phyloP scores from a whole-genome alignment of 352 stramenopile genomes.

The Nothophytophthora sp. region DNA sequence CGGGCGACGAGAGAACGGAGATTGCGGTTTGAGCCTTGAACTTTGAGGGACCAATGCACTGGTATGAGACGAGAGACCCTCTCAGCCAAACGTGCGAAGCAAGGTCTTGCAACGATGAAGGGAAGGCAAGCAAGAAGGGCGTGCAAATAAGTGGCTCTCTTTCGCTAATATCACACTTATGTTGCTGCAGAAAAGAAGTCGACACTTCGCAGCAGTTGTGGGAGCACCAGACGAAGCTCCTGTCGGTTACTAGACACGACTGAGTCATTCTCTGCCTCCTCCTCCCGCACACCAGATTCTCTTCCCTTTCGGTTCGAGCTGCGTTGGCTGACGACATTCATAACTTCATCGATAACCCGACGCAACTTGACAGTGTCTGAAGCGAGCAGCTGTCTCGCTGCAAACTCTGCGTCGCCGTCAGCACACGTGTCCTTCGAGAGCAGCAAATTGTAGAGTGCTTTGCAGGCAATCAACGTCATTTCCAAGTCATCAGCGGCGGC shows the following conservation, averaged over 20 bases:
- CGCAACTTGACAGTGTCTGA: slow-evolving; percentile 17
- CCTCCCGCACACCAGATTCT: slow-evolving; percentile 2
- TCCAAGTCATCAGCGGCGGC: slow-evolving; percentile 61
- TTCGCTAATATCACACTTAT: slow-evolving; percentile 21
- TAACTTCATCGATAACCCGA: slow-evolving; percentile 28
- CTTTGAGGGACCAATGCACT: too few species aligned
- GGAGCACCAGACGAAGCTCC: slow-evolving; percentile 46
- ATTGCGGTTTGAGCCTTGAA: slow-evolving; percentile 10
- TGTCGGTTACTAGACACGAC: slow-evolving; percentile 11
- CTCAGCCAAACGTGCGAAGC: too few species aligned
- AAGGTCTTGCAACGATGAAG: too few species aligned
- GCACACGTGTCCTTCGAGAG: slow-evolving; percentile 17
- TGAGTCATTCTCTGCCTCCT: slow-evolving; percentile 8
- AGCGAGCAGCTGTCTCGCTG: neutral
- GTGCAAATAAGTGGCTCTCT: too few species aligned
- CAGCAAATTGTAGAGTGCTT: slow-evolving; percentile 87
- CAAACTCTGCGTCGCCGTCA: neutral
- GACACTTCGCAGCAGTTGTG: slow-evolving; percentile 42
- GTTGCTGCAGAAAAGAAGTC: slow-evolving; percentile 6
- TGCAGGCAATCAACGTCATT: slow-evolving; percentile 78
- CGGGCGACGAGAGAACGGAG: slow-evolving; percentile 30
- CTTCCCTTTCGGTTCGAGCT: neutral
- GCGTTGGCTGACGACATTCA: slow-evolving; percentile 18
- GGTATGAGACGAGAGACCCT: too few species aligned
- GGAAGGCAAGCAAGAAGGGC: too few species aligned